Evolutionary conservation across 176 grass and related monocot genomes (phyloP), one percentile per base, ranked within the genome.

Genomic region (Rhynchospora tenuis): DNA sequence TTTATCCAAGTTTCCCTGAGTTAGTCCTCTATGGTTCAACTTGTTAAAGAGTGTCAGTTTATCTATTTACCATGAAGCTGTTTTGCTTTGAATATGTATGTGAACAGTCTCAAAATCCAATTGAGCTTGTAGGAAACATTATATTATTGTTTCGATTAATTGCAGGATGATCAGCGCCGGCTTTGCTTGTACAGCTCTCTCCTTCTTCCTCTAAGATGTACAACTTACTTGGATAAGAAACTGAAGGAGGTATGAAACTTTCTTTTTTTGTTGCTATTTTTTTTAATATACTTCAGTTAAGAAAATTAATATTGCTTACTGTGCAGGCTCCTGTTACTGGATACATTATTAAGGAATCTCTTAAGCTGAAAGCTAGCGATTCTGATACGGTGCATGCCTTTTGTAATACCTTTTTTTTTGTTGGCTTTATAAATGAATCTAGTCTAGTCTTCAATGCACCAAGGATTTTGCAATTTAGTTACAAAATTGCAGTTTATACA

Each of bases 331-430:
- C 87, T 66, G 84, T 91, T 89, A 58, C 83, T 47, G 92, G 79
- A 77, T 95, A 90, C 81, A 95, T 98, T 69, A 88, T 98, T 83
- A 87, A 89, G 57, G 80, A 93, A 61, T 98, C 92, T 63, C 89
- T 98, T 57, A 98, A 98, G 86, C 87, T 95, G 79, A 95, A 98
- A 89, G 78, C 80, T 81, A 93, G 79, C 72, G 92, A 98, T 86
- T 87, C 92, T 83, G 91, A 95, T 79, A 89, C 27, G 86, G 92
- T 95, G 84, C 73, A 71, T 42, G 85, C 72, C 74, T 64, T 82
- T 93, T 83, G 26, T 19, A 85, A 61, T 54, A 62, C 66, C 83
- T 42, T 58, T 27, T 71, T 10, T 52, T 38, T 31, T 55, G 12
- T 11, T 6, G 33, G 33, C 54, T 26, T 27, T 54, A 7, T 27